Percentiles rank a stretch among this genome's conserved stretches.
Conservation (phyloP, 148 eudicot genomes). For the Camellia sinensis region DNA sequence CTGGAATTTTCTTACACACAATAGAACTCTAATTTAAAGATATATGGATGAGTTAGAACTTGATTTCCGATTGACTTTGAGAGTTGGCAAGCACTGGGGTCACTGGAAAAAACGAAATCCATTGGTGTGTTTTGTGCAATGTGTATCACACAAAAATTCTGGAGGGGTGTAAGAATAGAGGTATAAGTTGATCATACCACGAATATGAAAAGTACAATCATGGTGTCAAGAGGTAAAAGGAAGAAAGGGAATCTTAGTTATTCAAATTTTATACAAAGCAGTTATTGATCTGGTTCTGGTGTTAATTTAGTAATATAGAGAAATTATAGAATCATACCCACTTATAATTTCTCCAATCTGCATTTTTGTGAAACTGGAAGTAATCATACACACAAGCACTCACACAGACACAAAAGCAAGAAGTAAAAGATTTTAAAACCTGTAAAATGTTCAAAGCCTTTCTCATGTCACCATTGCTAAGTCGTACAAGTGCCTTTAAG, state of each 20-base stretch:
- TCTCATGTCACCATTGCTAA: constrained; percentile 97
- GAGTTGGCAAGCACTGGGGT: neutral
- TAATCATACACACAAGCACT: neutral
- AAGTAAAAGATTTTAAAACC: constrained; percentile 35
- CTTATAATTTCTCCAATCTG: neutral
- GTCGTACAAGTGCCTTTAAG: constrained; percentile 76
- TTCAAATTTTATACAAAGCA: too few relatives aligned
- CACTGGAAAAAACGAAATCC: neutral
- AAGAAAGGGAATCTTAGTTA: too few relatives aligned
- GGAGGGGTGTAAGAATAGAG: neutral
- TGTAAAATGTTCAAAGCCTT: constrained; percentile 93
- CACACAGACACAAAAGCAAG: neutral
- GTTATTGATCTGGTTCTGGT: neutral
- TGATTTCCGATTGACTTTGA: neutral
- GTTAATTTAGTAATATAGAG: neutral
- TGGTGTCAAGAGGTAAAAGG: neutral
- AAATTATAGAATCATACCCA: neutral
- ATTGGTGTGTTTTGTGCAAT: neutral
- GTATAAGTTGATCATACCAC: neutral
- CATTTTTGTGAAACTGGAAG: neutral
- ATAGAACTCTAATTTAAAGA: neutral
- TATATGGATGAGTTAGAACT: neutral
- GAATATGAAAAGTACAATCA: neutral
- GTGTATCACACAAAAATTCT: neutral
- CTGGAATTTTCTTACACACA: neutral